Percentiles rank a stretch among this genome's conserved stretches.
Conservation (phyloP, 805 yeast species). For the Tetrapisispora arboricola region DNA sequence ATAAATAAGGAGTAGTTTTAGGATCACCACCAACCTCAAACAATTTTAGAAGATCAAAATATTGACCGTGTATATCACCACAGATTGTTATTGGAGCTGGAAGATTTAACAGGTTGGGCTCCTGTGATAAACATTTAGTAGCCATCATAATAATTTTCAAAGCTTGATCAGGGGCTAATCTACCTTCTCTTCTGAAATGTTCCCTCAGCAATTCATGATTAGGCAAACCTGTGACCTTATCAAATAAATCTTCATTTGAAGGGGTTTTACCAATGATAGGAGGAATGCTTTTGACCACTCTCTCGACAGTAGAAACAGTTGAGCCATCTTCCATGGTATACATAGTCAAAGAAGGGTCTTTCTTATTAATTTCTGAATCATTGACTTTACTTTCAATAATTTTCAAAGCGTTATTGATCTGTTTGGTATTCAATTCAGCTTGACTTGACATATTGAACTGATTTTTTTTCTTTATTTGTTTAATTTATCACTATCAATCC, state of each 20-base stretch:
- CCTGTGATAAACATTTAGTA: slow-evolving; percentile 48
- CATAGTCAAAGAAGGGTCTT: slow-evolving; percentile 27
- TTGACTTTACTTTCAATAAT: slow-evolving; percentile 42
- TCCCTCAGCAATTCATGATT: slow-evolving; percentile 58
- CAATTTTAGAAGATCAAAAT: slow-evolving; percentile 76
- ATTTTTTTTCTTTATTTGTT: too few relatives aligned
- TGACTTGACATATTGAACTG: slow-evolving; percentile 5
- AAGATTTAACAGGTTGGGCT: slow-evolving; percentile 70
- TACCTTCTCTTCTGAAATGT: slow-evolving; percentile 75
- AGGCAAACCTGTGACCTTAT: slow-evolving; percentile 50
- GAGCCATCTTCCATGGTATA: slow-evolving; percentile 44
- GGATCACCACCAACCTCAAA: slow-evolving; percentile 95
- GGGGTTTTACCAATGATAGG: slow-evolving; percentile 64
- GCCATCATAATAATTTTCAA: slow-evolving; percentile 55
- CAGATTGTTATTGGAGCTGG: slow-evolving; percentile 94
- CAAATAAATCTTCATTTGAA: slow-evolving; percentile 56
- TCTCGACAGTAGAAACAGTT: slow-evolving; percentile 37
- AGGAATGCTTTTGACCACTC: slow-evolving; percentile 43
- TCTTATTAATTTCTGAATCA: slow-evolving; percentile 4
- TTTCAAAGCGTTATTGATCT: slow-evolving; percentile 55
- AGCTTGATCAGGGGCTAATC: slow-evolving; percentile 63
- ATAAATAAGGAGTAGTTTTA: slow-evolving; percentile 59
- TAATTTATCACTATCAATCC: too few relatives aligned
- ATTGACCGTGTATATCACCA: slow-evolving; percentile 97
- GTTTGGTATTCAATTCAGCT: slow-evolving; percentile 38